These are phyloP conservation scores for Chaetomium fimeti DNA, from an alignment of 495 filamentous ascomycete species.

Conservation along the genomic window DNA sequence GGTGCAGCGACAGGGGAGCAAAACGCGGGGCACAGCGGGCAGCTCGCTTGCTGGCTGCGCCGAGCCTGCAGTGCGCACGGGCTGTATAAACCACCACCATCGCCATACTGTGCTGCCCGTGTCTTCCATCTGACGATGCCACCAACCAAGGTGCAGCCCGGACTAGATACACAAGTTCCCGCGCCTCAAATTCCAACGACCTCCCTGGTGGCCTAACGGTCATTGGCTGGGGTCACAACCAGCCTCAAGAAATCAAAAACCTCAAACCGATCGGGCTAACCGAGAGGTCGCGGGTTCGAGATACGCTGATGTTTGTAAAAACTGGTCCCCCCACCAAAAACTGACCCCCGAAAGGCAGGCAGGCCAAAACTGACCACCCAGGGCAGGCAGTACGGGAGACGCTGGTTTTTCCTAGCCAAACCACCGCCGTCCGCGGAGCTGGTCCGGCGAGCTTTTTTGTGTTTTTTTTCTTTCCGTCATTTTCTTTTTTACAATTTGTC, in stretches of 20 bases:
- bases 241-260: neutral
- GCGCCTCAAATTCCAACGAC: neutral
- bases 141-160: neutral
- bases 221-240: neutral
- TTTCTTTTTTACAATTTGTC: no score
- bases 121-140: no score
- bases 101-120: no score
- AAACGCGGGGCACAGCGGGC: neutral
- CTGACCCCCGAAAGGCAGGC: no score
- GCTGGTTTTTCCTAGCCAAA: neutral
- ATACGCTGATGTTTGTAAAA: neutral
- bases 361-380: no score
- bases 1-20: slow-evolving; percentile 5
- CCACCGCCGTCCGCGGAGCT: neutral
- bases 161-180: no score
- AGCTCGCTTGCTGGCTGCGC: neutral
- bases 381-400: neutral
- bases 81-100: neutral
- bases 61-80: slow-evolving; percentile 4
- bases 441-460: neutral
- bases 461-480: neutral
- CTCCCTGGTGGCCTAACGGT: neutral
- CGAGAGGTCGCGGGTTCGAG: neutral
- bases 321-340: neutral
- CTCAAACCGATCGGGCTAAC: no score